Conservation (phyloP, 257 asterid species). For the Fraxinus quadrangulata region DNA sequence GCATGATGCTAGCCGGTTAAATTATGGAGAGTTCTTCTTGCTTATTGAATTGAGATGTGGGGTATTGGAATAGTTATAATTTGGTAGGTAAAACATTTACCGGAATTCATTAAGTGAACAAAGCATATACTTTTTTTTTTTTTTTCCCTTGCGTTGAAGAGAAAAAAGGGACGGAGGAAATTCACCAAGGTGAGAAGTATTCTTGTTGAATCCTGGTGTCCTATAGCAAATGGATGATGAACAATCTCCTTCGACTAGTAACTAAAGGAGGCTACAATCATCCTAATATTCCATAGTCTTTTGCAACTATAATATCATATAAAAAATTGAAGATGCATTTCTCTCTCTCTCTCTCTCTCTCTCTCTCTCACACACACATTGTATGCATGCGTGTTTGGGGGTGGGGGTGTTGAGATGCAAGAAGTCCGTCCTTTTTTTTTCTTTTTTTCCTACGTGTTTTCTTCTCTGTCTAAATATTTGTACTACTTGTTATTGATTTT, state of each 20-base stretch:
- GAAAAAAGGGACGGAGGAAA: conserved; percentile 29
- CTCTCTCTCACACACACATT: too few species aligned
- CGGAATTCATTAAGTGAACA: conserved; percentile 6
- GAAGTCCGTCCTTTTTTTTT: not conserved
- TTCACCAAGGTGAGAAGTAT: conserved; percentile 35
- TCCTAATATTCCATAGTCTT: conserved; percentile 31
- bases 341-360: conserved; percentile 1
- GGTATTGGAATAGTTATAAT: conserved; percentile 8
- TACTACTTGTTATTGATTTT: not conserved
- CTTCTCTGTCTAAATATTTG: not conserved
- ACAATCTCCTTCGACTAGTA: conserved; percentile 49
- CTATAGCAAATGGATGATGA: conserved; percentile 44
- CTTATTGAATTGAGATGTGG: not conserved
- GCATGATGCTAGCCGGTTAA: conserved; percentile 6
- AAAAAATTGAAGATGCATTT: not conserved
- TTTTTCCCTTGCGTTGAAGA: not conserved
- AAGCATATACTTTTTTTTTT: not conserved
- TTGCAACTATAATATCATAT: conserved; percentile 1
- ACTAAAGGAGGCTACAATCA: conserved; percentile 57
- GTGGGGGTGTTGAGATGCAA: not conserved
- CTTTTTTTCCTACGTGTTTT: not conserved
- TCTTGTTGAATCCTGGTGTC: conserved; percentile 47
- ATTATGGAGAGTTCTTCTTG: not conserved
- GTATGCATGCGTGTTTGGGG: not conserved
- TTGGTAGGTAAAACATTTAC: conserved; percentile 11